Conservation (phyloP, 805 yeast genomes). For the Deakozyma indianensis region DNA sequence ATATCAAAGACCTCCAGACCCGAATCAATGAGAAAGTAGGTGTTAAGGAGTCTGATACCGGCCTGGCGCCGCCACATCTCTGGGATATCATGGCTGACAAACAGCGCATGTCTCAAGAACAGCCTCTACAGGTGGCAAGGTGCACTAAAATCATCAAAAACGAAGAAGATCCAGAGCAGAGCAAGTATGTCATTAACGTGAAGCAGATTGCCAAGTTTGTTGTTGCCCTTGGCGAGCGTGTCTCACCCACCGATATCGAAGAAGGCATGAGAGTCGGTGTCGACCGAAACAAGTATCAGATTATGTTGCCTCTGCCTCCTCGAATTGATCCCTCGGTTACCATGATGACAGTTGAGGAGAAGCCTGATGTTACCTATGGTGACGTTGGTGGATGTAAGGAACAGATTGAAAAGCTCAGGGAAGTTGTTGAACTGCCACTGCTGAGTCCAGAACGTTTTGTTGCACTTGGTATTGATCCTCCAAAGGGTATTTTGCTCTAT, state of each 20-base stretch:
- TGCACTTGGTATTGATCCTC: slow-evolving; percentile 95
- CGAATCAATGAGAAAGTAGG: slow-evolving; percentile 93
- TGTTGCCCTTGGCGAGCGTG: slow-evolving; percentile 91
- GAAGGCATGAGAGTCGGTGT: slow-evolving; percentile 99
- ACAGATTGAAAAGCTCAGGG: slow-evolving; percentile 91
- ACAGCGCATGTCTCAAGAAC: slow-evolving; percentile 84
- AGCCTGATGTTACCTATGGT: slow-evolving; percentile 96
- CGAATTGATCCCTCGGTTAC: slow-evolving; percentile 96
- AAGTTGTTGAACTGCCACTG: slow-evolving; percentile 88
- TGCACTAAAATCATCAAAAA: slow-evolving; percentile 82
- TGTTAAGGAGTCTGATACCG: slow-evolving; percentile 76
- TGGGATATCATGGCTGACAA: slow-evolving; percentile 98
- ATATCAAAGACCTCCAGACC: slow-evolving; percentile 67
- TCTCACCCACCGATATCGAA: slow-evolving; percentile 96
- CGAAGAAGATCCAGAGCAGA: slow-evolving; percentile 47
- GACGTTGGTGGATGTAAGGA: slow-evolving; percentile 99
- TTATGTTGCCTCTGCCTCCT: slow-evolving; percentile 95
- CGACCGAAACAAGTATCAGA: slow-evolving; percentile 91
- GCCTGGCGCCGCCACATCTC: slow-evolving; percentile 88
- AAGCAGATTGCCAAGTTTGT: slow-evolving; percentile 98
- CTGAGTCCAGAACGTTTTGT: slow-evolving; percentile 95
- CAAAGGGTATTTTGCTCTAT: slow-evolving; percentile 89
- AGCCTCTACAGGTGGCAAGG: slow-evolving; percentile 94
- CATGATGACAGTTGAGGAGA: slow-evolving; percentile 99
- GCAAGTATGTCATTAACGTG: slow-evolving; percentile 89